Conservation (phyloP, 305 asterid species). For the Fraxinus nigra region DNA sequence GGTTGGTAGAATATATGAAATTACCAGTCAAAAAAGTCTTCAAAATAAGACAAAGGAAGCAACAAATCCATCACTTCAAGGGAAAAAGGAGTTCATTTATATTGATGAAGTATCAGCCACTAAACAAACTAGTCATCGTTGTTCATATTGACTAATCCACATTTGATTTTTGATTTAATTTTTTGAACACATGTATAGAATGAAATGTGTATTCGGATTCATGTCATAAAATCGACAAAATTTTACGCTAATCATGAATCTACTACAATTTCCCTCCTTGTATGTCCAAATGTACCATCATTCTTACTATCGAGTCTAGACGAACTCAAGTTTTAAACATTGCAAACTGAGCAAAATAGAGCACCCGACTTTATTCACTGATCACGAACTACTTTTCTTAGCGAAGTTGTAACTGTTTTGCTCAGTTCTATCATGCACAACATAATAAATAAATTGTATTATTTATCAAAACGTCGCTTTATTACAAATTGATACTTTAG, state of each 20-base stretch:
- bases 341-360: not conserved
- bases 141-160: constrained; percentile 30
- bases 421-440: too few species aligned
- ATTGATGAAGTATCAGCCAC: constrained; percentile 72
- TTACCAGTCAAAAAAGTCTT: constrained; percentile 43
- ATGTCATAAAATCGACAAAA: too few species aligned
- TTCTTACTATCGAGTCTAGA: too few species aligned
- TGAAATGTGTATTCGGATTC: too few species aligned
- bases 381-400: not conserved
- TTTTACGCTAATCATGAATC: too few species aligned
- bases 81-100: constrained; percentile 48
- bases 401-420: not conserved
- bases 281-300: too few species aligned
- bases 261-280: too few species aligned
- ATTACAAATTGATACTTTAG: not conserved
- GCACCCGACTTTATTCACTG: not conserved
- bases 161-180: too few species aligned
- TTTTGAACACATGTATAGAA: too few species aligned
- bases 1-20: constrained; percentile 59
- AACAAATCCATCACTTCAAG: constrained; percentile 31
- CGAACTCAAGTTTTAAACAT: too few species aligned
- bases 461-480: not conserved
- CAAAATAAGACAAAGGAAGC: constrained; percentile 40
- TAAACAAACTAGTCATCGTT: constrained; percentile 56
- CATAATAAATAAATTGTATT: too few species aligned